A percentile compares a stretch with the other conserved stretches of the same genome.
Evolutionary conservation across 2,329 filamentous ascomycete species (phyloP).

Genomic region (Phialophora chinensis): DNA sequence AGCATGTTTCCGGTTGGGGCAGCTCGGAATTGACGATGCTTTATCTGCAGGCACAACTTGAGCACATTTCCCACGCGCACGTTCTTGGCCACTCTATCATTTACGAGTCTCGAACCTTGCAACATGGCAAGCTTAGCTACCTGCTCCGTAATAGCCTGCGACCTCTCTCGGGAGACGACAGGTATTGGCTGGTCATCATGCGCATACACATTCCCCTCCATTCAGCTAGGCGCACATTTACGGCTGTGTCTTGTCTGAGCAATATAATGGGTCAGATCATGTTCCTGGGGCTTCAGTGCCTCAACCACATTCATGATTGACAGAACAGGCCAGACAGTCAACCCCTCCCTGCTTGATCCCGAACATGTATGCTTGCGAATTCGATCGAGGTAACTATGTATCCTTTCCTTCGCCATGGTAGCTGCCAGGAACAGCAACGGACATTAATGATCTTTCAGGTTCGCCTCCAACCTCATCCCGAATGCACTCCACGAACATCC

Average conservation of each 20-base stretch:
- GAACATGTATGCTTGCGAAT: neutral
- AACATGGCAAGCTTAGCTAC: neutral
- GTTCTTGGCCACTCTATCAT: neutral
- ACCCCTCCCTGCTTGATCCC: neutral
- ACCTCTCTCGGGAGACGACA: neutral
- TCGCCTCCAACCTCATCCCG: neutral
- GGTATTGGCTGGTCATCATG: conserved; percentile 6
- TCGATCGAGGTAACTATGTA: neutral
- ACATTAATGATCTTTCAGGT: neutral
- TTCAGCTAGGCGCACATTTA: conserved; percentile 1
- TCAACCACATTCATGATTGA: neutral
- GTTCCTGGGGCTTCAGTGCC: neutral
- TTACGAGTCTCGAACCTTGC: neutral
- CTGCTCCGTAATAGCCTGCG: neutral
- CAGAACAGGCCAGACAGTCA: neutral
- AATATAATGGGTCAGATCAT: neutral
- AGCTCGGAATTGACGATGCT: neutral
- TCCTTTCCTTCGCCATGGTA: no score
- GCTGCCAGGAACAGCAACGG: neutral
- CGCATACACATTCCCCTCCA: neutral
- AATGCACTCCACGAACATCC: neutral
- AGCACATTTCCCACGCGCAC: neutral
- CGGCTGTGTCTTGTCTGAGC: neutral
- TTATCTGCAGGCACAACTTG: neutral
- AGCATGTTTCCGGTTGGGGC: conserved; percentile 2